phyloP scores from a whole-genome alignment of 371 early-diverging fungal genomes.

The Smittium culicis region DNA sequence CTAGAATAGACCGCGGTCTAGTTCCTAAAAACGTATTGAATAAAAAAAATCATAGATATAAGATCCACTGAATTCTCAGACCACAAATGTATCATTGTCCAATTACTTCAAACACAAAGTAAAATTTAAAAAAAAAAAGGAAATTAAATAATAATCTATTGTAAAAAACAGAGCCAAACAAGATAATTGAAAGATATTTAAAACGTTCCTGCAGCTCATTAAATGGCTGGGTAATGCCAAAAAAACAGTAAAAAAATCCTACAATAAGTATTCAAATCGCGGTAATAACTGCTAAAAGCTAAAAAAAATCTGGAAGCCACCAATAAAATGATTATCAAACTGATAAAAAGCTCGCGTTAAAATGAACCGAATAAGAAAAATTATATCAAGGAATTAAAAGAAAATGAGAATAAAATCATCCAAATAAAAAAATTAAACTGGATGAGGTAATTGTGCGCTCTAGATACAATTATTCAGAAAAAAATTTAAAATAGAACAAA shows the following conservation, averaged over 20 bases:
- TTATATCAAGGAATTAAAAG: not conserved
- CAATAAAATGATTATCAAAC: not conserved
- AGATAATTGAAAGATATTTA: not conserved
- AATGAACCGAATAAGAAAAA: not conserved
- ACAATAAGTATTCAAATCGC: not conserved
- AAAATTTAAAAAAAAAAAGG: slow-evolving; percentile 3
- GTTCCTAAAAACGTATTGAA: not conserved
- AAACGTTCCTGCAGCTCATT: not conserved
- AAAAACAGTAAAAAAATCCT: not conserved
- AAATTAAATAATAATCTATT: not conserved
- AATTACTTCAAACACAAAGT: slow-evolving; percentile 4
- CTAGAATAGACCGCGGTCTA: slow-evolving; percentile 3
- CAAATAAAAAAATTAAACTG: not conserved
- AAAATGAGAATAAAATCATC: not conserved
- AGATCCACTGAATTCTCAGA: not conserved
- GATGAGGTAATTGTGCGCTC: not conserved
- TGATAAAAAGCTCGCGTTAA: not conserved
- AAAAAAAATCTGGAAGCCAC: not conserved
- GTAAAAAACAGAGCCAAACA: not conserved
- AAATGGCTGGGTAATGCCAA: not conserved
- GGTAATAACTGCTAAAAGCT: not conserved
- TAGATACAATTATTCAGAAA: not conserved
- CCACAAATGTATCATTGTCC: not conserved
- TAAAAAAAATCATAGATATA: not conserved
- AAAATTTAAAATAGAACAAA: slow-evolving; percentile 6